Evolutionary conservation across 169 alveolate genomes (phyloP).

Genomic region (Plasmodium gallinaceum): DNA sequence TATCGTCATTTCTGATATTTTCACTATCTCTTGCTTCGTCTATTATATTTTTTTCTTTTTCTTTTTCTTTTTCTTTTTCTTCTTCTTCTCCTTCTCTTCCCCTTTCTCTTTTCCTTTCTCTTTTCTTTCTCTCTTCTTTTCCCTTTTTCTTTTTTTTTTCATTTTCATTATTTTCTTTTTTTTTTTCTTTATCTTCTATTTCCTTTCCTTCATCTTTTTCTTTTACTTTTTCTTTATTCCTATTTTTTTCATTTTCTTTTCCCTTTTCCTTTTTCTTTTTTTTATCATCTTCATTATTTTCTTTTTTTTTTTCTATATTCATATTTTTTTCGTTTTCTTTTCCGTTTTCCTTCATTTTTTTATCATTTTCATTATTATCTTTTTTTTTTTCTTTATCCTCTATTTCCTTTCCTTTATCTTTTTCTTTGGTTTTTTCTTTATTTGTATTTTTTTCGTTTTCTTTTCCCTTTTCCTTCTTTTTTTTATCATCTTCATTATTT

Average conservation of each 20-base stretch:
- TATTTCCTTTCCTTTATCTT: neutral
- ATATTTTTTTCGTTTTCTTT: neutral
- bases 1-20: neutral
- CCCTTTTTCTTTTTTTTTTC: neutral
- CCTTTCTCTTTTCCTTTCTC: neutral
- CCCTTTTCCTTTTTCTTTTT: neutral
- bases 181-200: slow-evolving; percentile 2
- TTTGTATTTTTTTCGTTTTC: neutral
- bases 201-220: neutral
- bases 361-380: neutral
- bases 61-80: neutral
- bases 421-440: neutral
- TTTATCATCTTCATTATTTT: neutral
- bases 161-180: slow-evolving; percentile 5
- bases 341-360: neutral
- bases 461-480: neutral
- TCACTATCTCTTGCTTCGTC: neutral
- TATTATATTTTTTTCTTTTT: neutral
- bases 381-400: slow-evolving; percentile 1
- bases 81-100: neutral
- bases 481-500: neutral
- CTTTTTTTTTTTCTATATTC: neutral
- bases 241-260: neutral
- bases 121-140: slow-evolving; percentile 2
- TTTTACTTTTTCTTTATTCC: neutral